phyloP scores from a whole-genome alignment of 306 rosid species.

The Canavalia gladiata region DNA sequence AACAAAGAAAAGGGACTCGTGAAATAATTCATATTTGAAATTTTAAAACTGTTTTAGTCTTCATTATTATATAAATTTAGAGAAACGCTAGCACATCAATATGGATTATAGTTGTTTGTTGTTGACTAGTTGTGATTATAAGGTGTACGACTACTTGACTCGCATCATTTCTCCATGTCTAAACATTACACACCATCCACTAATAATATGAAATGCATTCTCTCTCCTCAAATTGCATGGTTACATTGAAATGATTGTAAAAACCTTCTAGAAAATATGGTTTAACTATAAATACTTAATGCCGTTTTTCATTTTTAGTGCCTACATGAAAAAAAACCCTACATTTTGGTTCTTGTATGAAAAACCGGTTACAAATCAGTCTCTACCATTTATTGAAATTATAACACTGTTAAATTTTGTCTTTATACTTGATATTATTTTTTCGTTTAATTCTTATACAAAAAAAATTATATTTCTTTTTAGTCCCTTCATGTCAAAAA shows the following conservation, averaged over 20 bases:
- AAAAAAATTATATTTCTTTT: too few species aligned
- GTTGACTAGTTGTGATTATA: not conserved
- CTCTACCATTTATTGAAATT: too few species aligned
- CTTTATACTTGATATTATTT: too few species aligned
- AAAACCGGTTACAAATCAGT: too few species aligned
- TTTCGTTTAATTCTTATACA: too few species aligned
- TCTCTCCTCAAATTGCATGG: not conserved
- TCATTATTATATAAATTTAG: not conserved
- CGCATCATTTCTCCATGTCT: not conserved
- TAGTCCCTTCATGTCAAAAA: too few species aligned
- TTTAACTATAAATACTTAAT: too few species aligned
- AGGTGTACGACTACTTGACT: not conserved
- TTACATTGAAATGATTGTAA: not conserved
- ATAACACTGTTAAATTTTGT: too few species aligned
- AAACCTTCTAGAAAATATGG: not conserved
- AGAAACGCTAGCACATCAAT: not conserved
- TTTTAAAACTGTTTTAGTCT: not conserved
- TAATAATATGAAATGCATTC: slow-evolving; percentile 19
- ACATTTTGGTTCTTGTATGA: too few species aligned
- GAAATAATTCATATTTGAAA: not conserved
- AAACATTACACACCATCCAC: not conserved
- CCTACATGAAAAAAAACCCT: too few species aligned
- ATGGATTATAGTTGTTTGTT: not conserved
- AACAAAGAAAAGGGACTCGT: too few species aligned
- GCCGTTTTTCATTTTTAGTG: too few species aligned